Evolutionary conservation across 164 flowering plant species (phyloP).

Genomic region (Chimonanthus praecox): DNA sequence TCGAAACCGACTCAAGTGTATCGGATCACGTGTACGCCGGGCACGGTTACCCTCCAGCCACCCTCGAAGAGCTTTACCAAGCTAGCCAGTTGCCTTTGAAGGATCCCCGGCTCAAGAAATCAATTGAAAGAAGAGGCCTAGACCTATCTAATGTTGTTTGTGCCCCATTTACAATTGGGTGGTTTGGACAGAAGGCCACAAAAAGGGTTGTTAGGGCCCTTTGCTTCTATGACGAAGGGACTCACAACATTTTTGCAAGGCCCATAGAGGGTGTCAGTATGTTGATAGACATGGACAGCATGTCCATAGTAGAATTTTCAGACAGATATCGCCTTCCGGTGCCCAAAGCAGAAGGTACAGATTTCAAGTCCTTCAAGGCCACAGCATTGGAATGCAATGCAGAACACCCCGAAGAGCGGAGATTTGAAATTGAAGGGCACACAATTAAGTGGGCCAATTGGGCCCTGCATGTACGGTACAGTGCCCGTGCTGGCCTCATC

Average conservation of each 20-base stretch:
- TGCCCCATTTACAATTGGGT: slow-evolving; percentile 31
- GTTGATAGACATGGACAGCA: slow-evolving; percentile 41
- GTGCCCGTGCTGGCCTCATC: slow-evolving; percentile 46
- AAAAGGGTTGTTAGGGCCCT: slow-evolving; percentile 23
- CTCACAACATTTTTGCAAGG: slow-evolving; percentile 37
- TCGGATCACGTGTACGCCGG: slow-evolving; percentile 30
- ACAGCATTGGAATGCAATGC: neutral
- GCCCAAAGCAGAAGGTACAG: slow-evolving; percentile 49
- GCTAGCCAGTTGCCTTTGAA: slow-evolving; percentile 23
- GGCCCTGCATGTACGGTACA: slow-evolving; percentile 47
- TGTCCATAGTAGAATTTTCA: slow-evolving; percentile 32
- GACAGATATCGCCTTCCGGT: slow-evolving; percentile 33
- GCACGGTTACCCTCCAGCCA: slow-evolving; percentile 38
- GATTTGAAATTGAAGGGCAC: slow-evolving; percentile 41
- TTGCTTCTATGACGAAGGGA: slow-evolving; percentile 36
- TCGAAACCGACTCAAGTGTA: slow-evolving; percentile 16
- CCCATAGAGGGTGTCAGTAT: slow-evolving; percentile 52
- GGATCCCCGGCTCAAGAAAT: slow-evolving; percentile 32
- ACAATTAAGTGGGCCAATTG: slow-evolving; percentile 60
- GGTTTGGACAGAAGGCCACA: slow-evolving; percentile 41
- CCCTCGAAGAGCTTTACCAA: slow-evolving; percentile 30
- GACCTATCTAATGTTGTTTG: slow-evolving; percentile 38
- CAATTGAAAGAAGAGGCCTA: slow-evolving; percentile 37
- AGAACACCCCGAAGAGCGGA: slow-evolving; percentile 30
- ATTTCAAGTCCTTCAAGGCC: slow-evolving; percentile 24